Base-by-base conservation (phyloP, 2,329 filamentous ascomycete species). In the Trematosphaeria pertusa region DNA sequence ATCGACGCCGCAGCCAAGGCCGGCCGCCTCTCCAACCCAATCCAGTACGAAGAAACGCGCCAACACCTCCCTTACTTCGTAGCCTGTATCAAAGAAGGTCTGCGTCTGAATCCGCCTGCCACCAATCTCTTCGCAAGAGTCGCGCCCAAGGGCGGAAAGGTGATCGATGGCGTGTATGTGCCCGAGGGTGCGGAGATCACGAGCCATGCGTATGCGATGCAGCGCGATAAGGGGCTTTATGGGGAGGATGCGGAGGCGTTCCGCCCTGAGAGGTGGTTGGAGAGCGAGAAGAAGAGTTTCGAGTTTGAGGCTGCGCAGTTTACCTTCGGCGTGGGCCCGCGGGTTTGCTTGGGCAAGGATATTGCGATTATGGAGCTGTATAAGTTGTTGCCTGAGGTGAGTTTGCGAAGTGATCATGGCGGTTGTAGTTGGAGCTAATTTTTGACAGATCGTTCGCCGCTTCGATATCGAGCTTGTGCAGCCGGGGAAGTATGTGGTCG, bases 121-220 rank as follows among this genome's bases (percentile, higher is more conserved):
- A 75, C 78, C 1, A 81, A 77, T 45, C 73, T 81, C 19, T 79
- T 82, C 57, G 75, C 78, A 2, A 72, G 80, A 0, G 61, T 78
- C 4, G 68, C 43, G 7, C 59, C 62, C 3, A 46, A 56, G 14
- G 57, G 50, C 3, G 66, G 64, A 2, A 64, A 75, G 24, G 57
- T 70, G 5, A 58, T 78, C 2, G 73, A 73, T 34, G 74, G 72
- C 2, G 62, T 70, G 14, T 71, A 69, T 33, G 65, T 73, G 4
- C 75, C 75, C 0, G 67, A 62, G 2, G 75, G 75, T 0, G 71
- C 68, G 0, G 78, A 81, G 54, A 64, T 82, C 8, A 75, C 75
- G 0, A 74, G 68, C 20, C 75, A 79, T 46, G 73, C 78, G 3
- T 81, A 75, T 62, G 63, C 75, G 12, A 70, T 80, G 34, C 75